Evolutionary conservation across 257 asterid species (phyloP).

Genomic region (Henckelia pumila): DNA sequence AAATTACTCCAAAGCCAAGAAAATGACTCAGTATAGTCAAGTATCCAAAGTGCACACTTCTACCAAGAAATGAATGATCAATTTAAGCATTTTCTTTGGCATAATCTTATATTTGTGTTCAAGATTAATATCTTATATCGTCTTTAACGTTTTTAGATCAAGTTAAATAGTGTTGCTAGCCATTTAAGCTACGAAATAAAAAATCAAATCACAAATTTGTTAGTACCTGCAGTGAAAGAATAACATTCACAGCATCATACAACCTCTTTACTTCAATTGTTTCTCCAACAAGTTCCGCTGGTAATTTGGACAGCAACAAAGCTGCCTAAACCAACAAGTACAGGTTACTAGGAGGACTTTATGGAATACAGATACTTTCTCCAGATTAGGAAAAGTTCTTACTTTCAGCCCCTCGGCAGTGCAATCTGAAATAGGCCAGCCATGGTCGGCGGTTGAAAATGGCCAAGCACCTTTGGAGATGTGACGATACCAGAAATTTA

Average conservation of each 20-base stretch:
- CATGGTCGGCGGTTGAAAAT: slow-evolving; percentile 94
- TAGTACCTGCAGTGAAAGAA: slow-evolving; percentile 85
- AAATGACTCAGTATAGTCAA: slow-evolving; percentile 4
- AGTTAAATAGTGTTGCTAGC: not conserved
- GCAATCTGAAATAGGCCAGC: slow-evolving; percentile 99
- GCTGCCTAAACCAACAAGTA: slow-evolving; percentile 53
- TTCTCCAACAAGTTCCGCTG: slow-evolving; percentile 70
- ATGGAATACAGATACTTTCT: slow-evolving; percentile 9
- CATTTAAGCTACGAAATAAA: not conserved
- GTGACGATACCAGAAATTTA: slow-evolving; percentile 83
- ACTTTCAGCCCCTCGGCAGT: slow-evolving; percentile 98
- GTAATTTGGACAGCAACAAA: slow-evolving; percentile 67
- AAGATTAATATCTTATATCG: too few relatives aligned
- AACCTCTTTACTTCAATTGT: slow-evolving; percentile 59
- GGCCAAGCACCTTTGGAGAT: slow-evolving; percentile 99
- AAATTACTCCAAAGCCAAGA: not conserved
- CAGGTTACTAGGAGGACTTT: slow-evolving; percentile 17
- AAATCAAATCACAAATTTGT: slow-evolving; percentile 14
- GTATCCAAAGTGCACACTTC: not conserved
- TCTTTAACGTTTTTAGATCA: too few relatives aligned
- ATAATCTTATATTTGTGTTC: too few relatives aligned
- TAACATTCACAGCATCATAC: slow-evolving; percentile 85
- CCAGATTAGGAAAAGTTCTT: slow-evolving; percentile 29
- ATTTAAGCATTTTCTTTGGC: not conserved
- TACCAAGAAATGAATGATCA: not conserved